Evolutionary conservation across 1,284 basidiomycete genomes (phyloP).

Genomic region (Boletus hoseneyae): DNA sequence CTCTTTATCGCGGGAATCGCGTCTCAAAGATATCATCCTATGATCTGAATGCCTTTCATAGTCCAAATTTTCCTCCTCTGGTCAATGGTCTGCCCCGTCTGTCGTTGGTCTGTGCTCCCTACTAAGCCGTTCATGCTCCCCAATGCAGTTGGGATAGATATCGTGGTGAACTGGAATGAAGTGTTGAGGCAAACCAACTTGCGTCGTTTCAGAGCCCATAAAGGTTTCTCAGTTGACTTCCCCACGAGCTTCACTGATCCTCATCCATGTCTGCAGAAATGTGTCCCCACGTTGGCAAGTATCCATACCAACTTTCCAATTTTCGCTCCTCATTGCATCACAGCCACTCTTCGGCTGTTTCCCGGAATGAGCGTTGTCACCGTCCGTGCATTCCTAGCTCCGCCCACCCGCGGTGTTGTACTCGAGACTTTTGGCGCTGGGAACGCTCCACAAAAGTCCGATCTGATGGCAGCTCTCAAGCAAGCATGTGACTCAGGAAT

Average conservation of each 20-base stretch:
- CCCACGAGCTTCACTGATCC: constrained; percentile 7
- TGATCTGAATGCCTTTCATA: constrained; percentile 83
- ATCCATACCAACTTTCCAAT: background rate
- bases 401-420: constrained; percentile 75
- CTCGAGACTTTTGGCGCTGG: constrained; percentile 90
- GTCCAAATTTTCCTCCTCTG: constrained; percentile 82
- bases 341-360: constrained; percentile 79
- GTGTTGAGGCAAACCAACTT: constrained; percentile 77
- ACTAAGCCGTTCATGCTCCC: background rate
- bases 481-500: constrained; percentile 82
- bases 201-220: constrained; percentile 77
- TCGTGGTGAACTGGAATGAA: constrained; percentile 83
- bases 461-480: constrained; percentile 66
- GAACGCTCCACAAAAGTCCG: constrained; percentile 72
- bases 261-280: constrained; percentile 48
- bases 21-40: constrained; percentile 84
- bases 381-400: constrained; percentile 68
- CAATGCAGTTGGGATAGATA: constrained; percentile 77
- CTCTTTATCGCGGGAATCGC: constrained; percentile 82
- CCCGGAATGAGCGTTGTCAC: constrained; percentile 79
- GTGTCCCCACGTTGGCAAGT: constrained; percentile 72
- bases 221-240: constrained; percentile 42
- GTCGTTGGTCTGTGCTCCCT: background rate
- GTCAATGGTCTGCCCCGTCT: constrained; percentile 58
- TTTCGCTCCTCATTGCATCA: constrained; percentile 3